phyloP scores from a whole-genome alignment of 225 moss, liverwort and hornwort genomes.

The Straminergon stramineum region DNA sequence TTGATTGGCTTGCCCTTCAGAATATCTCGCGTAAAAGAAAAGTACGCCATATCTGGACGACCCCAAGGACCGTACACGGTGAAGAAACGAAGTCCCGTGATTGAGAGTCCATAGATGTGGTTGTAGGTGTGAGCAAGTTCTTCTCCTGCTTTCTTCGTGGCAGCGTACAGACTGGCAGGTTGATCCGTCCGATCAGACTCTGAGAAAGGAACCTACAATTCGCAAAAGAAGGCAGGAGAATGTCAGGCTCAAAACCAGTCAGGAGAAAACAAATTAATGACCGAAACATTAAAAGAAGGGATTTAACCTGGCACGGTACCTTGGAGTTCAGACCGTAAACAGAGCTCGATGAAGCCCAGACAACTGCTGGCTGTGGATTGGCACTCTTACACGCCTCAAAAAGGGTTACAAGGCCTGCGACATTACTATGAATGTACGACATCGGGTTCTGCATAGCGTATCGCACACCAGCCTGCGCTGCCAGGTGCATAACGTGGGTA shows the following conservation, averaged over 20 bases:
- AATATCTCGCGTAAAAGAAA: constrained; percentile 53
- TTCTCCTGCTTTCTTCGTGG: constrained; percentile 59
- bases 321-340: constrained; percentile 58
- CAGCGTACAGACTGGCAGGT: constrained; percentile 58
- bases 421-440: constrained; percentile 53
- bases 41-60: constrained; percentile 60
- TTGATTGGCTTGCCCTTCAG: constrained; percentile 44
- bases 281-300: background rate
- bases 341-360: constrained; percentile 61
- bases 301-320: constrained; percentile 2
- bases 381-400: constrained; percentile 58
- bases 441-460: constrained; percentile 63
- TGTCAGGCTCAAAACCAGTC: background rate
- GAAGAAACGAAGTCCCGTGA: constrained; percentile 59
- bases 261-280: background rate
- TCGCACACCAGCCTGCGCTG: constrained; percentile 55
- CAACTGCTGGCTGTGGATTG: constrained; percentile 56
- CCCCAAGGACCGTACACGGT: constrained; percentile 64
- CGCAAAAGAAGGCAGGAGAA: background rate
- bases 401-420: constrained; percentile 53
- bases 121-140: constrained; percentile 57
- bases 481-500: constrained; percentile 54
- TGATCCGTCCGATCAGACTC: constrained; percentile 54
- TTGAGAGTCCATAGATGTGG: constrained; percentile 56
- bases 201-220: constrained; percentile 48